These are phyloP conservation scores for Exophiala spinifera DNA, from an alignment of 2,329 filamentous ascomycete genomes.

Conservation along the genomic window DNA sequence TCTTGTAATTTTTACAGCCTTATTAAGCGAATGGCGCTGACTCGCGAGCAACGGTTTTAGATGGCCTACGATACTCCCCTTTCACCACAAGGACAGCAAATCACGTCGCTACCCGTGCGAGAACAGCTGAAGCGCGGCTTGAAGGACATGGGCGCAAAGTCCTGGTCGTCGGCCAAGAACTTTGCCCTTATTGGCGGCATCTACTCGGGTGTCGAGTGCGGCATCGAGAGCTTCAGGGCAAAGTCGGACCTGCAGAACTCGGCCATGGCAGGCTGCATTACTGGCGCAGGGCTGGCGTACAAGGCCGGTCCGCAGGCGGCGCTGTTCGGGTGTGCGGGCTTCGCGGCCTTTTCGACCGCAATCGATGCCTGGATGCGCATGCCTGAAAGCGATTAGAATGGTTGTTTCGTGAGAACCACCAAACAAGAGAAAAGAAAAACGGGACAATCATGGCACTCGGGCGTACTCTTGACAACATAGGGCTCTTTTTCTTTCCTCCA, in stretches of 20 bases:
- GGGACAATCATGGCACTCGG: too few relatives aligned
- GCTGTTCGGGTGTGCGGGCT: slow-evolving; percentile 82
- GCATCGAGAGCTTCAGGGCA: slow-evolving; percentile 81
- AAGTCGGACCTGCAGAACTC: slow-evolving; percentile 94
- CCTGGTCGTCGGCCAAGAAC: slow-evolving; percentile 82
- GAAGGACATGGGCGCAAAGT: slow-evolving; percentile 88
- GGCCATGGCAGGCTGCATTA: slow-evolving; percentile 81
- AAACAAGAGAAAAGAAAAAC: too few relatives aligned
- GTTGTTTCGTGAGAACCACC: too few relatives aligned
- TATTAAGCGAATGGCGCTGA: too few relatives aligned
- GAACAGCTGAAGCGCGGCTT: slow-evolving; percentile 84
- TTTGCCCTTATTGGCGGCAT: slow-evolving; percentile 91
- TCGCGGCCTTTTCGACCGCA: slow-evolving; percentile 86
- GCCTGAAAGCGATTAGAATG: slow-evolving; percentile 54
- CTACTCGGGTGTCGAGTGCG: slow-evolving; percentile 91
- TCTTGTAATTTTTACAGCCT: too few relatives aligned
- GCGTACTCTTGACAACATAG: too few relatives aligned
- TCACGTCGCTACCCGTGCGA: slow-evolving; percentile 68
- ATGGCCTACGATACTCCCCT: slow-evolving; percentile 98
- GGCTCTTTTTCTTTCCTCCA: too few relatives aligned
- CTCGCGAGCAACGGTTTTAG: too few relatives aligned
- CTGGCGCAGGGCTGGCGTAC: slow-evolving; percentile 81
- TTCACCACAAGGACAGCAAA: slow-evolving; percentile 54
- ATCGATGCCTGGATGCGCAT: slow-evolving; percentile 90
- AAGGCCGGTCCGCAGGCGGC: slow-evolving; percentile 87